Base-by-base conservation (phyloP, 805 yeast genomes). In the Jamesozyma rosinii region DNA sequence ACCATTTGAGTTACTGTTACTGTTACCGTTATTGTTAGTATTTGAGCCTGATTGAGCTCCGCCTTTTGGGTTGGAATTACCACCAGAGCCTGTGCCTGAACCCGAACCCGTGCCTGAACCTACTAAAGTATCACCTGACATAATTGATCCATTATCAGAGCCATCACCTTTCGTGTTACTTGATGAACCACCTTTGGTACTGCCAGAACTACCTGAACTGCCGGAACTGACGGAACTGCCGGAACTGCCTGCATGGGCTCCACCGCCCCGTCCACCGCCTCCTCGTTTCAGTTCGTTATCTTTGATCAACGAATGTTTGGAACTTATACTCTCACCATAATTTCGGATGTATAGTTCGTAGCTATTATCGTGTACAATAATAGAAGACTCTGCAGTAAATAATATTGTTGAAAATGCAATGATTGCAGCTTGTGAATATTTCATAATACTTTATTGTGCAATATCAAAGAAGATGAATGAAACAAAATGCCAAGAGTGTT, bases 281-380 rank as follows among this genome's bases (percentile, higher is more conserved):
- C 38, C 42, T 17, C 36, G 40, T 24, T 24, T 11, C 11, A 11
- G 29, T 24, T 24, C 11, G 11, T 24, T 24, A 24, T 24, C 11
- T 11, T 24, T 6, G 11, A 8, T 31, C 8, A 5, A 11, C n/a
- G 6, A 11, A 31, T 13, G 6, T 13, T 5, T 15, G 18, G 17
- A 44, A 24, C 42, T 44, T 31, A 34, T 42, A 27, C 37, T 44
- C 26, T 26, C 34, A 11, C 33, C 40, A 30, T 13, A 40, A 21
- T 24, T 26, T 39, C 18, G n/a, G 5, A 17, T 5, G 14, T 31
- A 31, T 31, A 17, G n/a, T 14, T 31, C 8, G 32, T 8, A 3
- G 38, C 6, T 22, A 6, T 33, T 15, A 17, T 33, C 13, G 18
- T 31, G 19, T 20, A 20, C 14, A 18, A 38, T 38, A 19, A 30